Percentiles rank a stretch among this genome's conserved stretches.
Evolutionary conservation across 768 basidiomycete species (phyloP).

Genomic region (Pisolithus microcarpus): DNA sequence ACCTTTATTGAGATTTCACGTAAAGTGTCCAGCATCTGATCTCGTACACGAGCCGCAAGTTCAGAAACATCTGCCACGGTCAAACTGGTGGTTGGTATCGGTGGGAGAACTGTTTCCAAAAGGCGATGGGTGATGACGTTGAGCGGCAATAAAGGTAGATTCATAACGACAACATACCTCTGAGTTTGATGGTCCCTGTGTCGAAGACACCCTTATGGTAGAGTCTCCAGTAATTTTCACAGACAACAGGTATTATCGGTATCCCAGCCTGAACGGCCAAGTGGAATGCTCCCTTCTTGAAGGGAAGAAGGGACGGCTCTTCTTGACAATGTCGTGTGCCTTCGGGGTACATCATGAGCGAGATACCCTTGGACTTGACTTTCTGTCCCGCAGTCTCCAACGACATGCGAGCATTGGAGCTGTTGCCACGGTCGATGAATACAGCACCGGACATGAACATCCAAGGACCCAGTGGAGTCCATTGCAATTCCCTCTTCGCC

Average conservation of each 20-base stretch:
- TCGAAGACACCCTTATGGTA: conserved; percentile 77
- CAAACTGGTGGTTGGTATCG: conserved; percentile 69
- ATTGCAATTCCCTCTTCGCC: conserved; percentile 87
- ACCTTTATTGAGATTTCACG: conserved; percentile 65
- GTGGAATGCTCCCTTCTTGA: conserved; percentile 99
- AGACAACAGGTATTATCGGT: conserved; percentile 86
- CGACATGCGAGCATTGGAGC: conserved; percentile 62
- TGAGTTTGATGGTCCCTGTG: conserved; percentile 68
- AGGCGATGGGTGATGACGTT: conserved; percentile 3
- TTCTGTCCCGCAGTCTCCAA: conserved; percentile 69
- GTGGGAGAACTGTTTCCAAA: conserved; percentile 69
- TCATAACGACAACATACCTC: conserved; percentile 38
- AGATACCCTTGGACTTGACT: conserved; percentile 65
- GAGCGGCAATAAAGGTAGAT: conserved; percentile 1
- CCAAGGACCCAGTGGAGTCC: conserved; percentile 84
- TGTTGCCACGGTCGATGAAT: conserved; percentile 86
- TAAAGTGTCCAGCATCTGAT: conserved; percentile 73
- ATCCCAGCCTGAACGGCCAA: conserved; percentile 86
- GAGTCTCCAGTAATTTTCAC: conserved; percentile 87
- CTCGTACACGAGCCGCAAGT: conserved; percentile 60
- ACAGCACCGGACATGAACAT: conserved; percentile 86
- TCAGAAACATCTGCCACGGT: conserved; percentile 61
- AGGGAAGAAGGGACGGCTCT: conserved; percentile 63
- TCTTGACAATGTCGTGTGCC: conserved; percentile 78
- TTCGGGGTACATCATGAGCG: conserved; percentile 94